Conservation (phyloP, 2,329 filamentous ascomycete species). For the Cytospora paraplurivora region DNA sequence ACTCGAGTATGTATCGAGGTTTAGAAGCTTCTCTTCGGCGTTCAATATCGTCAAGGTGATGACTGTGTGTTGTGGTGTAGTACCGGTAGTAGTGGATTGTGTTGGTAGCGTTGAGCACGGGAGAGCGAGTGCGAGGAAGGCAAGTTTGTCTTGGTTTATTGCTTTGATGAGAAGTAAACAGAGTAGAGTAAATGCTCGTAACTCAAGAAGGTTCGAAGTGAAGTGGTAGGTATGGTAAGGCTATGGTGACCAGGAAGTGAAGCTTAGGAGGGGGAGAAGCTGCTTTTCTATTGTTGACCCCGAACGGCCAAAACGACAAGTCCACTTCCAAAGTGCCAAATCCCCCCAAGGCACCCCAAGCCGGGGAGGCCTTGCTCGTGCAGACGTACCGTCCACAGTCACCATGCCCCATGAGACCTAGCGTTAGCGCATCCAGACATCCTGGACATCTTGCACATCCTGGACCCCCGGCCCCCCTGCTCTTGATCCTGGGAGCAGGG, state of each 20-base stretch:
- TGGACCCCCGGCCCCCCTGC: neutral
- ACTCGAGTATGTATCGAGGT: neutral
- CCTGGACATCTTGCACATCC: constrained; percentile 5
- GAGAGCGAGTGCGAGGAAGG: constrained; percentile 11
- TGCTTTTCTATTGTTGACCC: constrained; percentile 27
- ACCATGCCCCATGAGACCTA: constrained; percentile 14
- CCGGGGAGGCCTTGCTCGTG: constrained; percentile 27
- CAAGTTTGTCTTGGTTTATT: neutral
- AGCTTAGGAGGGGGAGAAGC: constrained; percentile 24
- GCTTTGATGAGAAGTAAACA: neutral
- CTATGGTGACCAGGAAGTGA: neutral
- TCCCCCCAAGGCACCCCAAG: constrained; percentile 24
- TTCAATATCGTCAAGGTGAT: neutral
- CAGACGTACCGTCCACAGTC: neutral
- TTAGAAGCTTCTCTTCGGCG: neutral
- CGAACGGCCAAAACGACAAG: constrained; percentile 17
- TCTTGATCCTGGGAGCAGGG: constrained; percentile 2
- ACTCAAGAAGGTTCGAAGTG: neutral
- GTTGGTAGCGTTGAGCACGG: constrained; percentile 1
- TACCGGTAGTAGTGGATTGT: neutral
- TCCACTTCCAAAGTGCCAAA: constrained; percentile 8
- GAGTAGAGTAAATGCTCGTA: neutral
- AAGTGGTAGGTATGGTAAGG: constrained; percentile 12
- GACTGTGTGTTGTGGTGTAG: neutral
- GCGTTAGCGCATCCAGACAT: constrained; percentile 14